These are phyloP conservation scores for Kurtzmaniella fragi DNA, from an alignment of 805 yeast species.

Conservation along the genomic window DNA sequence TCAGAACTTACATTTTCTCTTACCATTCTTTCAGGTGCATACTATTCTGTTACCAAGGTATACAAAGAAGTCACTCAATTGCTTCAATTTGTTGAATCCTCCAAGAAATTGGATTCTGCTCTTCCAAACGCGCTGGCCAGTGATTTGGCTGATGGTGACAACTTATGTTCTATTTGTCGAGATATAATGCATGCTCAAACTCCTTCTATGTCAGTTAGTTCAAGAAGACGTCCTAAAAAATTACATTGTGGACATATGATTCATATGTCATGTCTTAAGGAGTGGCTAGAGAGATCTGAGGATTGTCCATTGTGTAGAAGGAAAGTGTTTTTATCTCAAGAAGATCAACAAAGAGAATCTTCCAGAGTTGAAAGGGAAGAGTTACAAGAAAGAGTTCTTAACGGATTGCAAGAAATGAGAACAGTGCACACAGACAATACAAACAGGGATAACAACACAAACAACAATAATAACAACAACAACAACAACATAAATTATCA, in stretches of 20 bases:
- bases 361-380: neutral
- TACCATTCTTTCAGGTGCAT: constrained; percentile 38
- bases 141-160: constrained; percentile 54
- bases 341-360: neutral
- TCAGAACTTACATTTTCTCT: constrained; percentile 29
- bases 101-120: constrained; percentile 59
- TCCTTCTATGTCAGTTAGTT: constrained; percentile 9
- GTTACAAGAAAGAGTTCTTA: neutral
- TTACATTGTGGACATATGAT: constrained; percentile 82
- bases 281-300: constrained; percentile 90
- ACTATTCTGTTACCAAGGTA: constrained; percentile 34
- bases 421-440: neutral
- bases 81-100: constrained; percentile 47
- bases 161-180: constrained; percentile 82
- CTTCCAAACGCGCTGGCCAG: constrained; percentile 57
- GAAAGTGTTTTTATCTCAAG: constrained; percentile 40
- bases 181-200: constrained; percentile 65
- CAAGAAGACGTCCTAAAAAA: constrained; percentile 61
- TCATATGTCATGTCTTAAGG: constrained; percentile 84
- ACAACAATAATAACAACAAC: constrained; percentile 1
- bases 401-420: neutral
- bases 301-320: constrained; percentile 91
- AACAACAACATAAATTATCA: neutral
- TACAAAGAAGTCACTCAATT: constrained; percentile 35
- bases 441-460: neutral